Evolutionary conservation across 1,284 basidiomycete species (phyloP), one percentile per base, ranked within the genome.

Genomic region (Rhodotorula sp.): DNA sequence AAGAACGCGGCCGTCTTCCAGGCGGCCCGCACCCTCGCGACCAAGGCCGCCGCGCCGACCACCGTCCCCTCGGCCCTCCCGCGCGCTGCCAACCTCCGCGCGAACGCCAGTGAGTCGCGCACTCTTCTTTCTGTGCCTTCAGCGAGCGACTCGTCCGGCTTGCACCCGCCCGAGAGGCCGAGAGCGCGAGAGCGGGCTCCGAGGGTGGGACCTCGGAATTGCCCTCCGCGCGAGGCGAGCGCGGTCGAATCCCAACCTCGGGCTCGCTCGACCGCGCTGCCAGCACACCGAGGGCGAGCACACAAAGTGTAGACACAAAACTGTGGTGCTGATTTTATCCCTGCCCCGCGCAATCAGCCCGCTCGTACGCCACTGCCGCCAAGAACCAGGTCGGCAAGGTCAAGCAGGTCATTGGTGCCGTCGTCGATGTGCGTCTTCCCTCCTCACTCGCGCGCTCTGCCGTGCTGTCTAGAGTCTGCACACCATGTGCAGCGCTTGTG

Each of bases 281-380:
- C 47, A 4, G 56, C 57, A 34, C 66, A 43, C 55, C 38, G 31
- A 19, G n/a, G 31, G 48, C 23, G 14, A 23, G 31, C 4, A 26
- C 50, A 12, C 38, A 8, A 43, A 10, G 38, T 43, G 34, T 34
- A 34, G 6, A 43, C 10, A 8, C 2, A 43, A 8, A 34, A 34
- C 8, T 10, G 14, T 43, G 10, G 38, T 43, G 38, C 38, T 43
- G 38, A 43, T 43, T 12, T 12, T 2, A 43, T 43, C 38, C 38
- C 12, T 43, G 38, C 12, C 38, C 12, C 38, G 38, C 38, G 38
- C 38, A 4, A 26, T 43, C 68, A 90, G 90, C 86, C 77, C 93
- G 94, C 82, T 84, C 88, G 62, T 97, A 95, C 87, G 94, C 94
- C 75, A 94, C 94, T 73, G 92, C 95, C 83, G 86, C 91, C 73